phyloP scores from a whole-genome alignment of 495 filamentous ascomycete genomes.

The Entonaema liquescens region DNA sequence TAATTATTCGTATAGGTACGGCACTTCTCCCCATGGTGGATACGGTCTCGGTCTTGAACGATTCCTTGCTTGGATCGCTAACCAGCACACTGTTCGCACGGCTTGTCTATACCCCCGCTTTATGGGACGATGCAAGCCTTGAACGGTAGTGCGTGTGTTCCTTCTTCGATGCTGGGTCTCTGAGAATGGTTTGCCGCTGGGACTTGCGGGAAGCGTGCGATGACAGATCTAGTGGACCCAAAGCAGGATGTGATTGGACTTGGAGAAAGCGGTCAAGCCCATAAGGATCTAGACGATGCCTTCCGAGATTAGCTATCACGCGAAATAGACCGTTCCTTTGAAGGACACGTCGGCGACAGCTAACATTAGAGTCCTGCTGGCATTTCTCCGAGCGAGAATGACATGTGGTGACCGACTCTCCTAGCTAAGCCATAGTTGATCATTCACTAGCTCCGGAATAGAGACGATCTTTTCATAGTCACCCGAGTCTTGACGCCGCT shows the following conservation, averaged over 20 bases:
- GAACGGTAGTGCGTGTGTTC: slow-evolving; percentile 36
- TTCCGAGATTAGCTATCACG: slow-evolving; percentile 20
- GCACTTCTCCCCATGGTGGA: slow-evolving; percentile 91
- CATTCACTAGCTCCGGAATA: not conserved
- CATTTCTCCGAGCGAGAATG: slow-evolving; percentile 1
- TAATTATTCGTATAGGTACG: slow-evolving; percentile 71
- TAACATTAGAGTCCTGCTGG: not conserved
- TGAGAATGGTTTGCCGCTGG: slow-evolving; percentile 12
- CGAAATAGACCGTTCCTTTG: slow-evolving; percentile 12
- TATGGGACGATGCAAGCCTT: slow-evolving; percentile 93
- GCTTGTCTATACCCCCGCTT: slow-evolving; percentile 92
- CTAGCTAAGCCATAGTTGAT: slow-evolving; percentile 10
- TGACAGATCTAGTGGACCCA: slow-evolving; percentile 13
- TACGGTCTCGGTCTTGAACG: slow-evolving; percentile 96
- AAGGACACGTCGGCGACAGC: slow-evolving; percentile 12
- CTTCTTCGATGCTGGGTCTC: slow-evolving; percentile 10
- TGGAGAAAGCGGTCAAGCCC: slow-evolving; percentile 34
- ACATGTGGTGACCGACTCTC: slow-evolving; percentile 21
- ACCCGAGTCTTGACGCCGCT: not conserved
- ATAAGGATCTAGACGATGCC: slow-evolving; percentile 15
- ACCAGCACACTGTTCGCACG: slow-evolving; percentile 89
- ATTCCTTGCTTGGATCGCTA: slow-evolving; percentile 96
- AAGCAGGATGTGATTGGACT: slow-evolving; percentile 27
- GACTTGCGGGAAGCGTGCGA: slow-evolving; percentile 12
- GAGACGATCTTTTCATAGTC: slow-evolving; percentile 10